phyloP scores from a whole-genome alignment of 2,329 filamentous ascomycete genomes.

The Periglandula ipomoeae region DNA sequence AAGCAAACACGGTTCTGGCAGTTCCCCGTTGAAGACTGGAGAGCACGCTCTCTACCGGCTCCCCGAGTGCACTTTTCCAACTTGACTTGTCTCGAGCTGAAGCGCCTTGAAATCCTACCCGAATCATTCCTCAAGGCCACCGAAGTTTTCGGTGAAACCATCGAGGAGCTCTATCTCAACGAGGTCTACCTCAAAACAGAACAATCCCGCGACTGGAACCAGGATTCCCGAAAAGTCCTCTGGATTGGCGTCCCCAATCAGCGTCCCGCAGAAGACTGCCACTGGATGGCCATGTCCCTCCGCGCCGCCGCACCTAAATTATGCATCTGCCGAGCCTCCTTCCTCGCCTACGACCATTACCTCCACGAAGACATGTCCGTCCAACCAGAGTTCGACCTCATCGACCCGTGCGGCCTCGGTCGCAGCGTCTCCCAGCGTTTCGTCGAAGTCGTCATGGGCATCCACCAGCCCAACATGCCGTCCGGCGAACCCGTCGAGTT shows the following conservation, averaged over 20 bases:
- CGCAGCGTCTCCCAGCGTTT: conserved; percentile 35
- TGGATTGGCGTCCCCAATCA: conserved; percentile 38
- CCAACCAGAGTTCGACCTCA: conserved; percentile 27
- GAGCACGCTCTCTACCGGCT: conserved; percentile 27
- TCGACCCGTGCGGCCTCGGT: conserved; percentile 31
- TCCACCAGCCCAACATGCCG: conserved; percentile 26
- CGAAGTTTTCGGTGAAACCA: conserved; percentile 26
- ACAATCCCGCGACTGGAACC: conserved; percentile 24
- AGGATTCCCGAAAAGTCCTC: conserved; percentile 25
- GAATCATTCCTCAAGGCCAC: conserved; percentile 25
- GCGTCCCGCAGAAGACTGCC: conserved; percentile 24
- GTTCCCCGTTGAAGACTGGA: conserved; percentile 29
- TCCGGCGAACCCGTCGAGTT: conserved; percentile 26
- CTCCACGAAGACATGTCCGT: conserved; percentile 21
- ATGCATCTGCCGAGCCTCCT: conserved; percentile 33
- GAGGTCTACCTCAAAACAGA: conserved; percentile 35
- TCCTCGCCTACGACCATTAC: conserved; percentile 34
- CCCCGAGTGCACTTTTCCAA: conserved; percentile 26
- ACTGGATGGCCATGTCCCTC: conserved; percentile 34
- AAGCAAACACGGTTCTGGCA: conserved; percentile 30
- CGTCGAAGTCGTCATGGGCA: conserved; percentile 34
- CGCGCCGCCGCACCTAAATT: conserved; percentile 26
- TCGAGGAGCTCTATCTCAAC: conserved; percentile 36
- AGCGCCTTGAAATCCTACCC: conserved; percentile 29
- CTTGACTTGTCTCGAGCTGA: conserved; percentile 35